A percentile compares a stretch with the other conserved stretches of the same genome.
These are phyloP conservation scores for Salix purpurea DNA, from an alignment of 345 rosid genomes.

Conservation along the genomic window DNA sequence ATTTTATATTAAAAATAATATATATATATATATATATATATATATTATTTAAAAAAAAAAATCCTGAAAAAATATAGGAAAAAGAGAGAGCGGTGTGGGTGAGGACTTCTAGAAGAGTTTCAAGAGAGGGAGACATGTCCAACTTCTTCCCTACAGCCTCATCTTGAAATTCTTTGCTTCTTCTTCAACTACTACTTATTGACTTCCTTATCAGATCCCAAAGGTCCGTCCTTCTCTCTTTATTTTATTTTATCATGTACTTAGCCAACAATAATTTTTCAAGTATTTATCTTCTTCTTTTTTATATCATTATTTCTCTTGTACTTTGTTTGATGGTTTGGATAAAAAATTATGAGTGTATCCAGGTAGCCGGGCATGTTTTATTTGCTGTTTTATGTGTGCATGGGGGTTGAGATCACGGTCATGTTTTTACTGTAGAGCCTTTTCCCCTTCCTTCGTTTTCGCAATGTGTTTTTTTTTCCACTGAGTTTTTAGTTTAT, in stretches of 20 bases:
- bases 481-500: not conserved
- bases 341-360: not conserved
- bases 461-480: not conserved
- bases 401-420: constrained; percentile 15
- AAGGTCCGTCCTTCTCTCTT: constrained; percentile 15
- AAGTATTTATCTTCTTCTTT: too few relatives aligned
- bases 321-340: constrained; percentile 1
- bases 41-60: too few relatives aligned
- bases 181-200: constrained; percentile 1
- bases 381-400: constrained; percentile 15
- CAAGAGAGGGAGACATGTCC: constrained; percentile 47
- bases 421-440: too few relatives aligned
- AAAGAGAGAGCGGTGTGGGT: not conserved
- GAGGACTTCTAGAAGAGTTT: constrained; percentile 21
- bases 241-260: not conserved
- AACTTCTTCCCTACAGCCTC: constrained; percentile 39
- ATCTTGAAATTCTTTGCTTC: constrained; percentile 20
- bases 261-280: not conserved
- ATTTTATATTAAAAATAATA: not conserved
- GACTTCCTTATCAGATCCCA: constrained; percentile 21
- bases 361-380: constrained; percentile 10
- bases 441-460: not conserved
- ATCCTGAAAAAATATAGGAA: not conserved
- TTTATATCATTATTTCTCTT: not conserved
- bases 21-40: too few relatives aligned